phyloP scores from a whole-genome alignment of 306 rosid species.

The Citrullus colocynthis region DNA sequence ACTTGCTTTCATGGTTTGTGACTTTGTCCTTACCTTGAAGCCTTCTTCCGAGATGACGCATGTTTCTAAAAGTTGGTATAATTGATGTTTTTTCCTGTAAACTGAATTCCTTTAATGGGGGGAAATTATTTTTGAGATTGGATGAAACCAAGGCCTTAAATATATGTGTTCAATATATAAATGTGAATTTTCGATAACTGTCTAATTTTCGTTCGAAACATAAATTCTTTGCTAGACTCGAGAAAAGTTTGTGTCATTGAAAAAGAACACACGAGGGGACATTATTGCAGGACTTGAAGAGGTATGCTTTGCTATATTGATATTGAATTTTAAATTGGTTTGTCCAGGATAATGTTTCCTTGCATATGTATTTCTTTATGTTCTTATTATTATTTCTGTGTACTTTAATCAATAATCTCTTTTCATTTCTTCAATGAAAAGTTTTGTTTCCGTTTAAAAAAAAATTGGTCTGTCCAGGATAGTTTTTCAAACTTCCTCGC shows the following conservation, averaged over 20 bases:
- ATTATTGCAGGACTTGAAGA: conserved; percentile 80
- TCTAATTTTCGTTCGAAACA: not conserved
- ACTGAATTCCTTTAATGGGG: not conserved
- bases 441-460: too few relatives aligned
- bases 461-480: conserved; percentile 4
- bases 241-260: conserved; percentile 79
- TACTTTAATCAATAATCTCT: too few relatives aligned
- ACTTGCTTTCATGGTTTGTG: not conserved
- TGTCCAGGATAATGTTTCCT: not conserved
- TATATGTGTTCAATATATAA: not conserved
- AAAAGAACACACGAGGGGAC: conserved; percentile 82
- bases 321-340: not conserved
- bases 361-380: too few relatives aligned
- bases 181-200: not conserved
- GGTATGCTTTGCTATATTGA: conserved; percentile 28
- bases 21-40: not conserved
- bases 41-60: not conserved
- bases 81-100: not conserved
- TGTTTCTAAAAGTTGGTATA: not conserved
- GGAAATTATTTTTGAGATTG: not conserved
- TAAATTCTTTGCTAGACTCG: conserved; percentile 45
- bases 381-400: too few relatives aligned
- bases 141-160: not conserved
- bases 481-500: not conserved
- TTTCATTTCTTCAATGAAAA: too few relatives aligned